Conservation (phyloP, 2,329 filamentous ascomycete genomes). For the Apiospora rasikravindrae region DNA sequence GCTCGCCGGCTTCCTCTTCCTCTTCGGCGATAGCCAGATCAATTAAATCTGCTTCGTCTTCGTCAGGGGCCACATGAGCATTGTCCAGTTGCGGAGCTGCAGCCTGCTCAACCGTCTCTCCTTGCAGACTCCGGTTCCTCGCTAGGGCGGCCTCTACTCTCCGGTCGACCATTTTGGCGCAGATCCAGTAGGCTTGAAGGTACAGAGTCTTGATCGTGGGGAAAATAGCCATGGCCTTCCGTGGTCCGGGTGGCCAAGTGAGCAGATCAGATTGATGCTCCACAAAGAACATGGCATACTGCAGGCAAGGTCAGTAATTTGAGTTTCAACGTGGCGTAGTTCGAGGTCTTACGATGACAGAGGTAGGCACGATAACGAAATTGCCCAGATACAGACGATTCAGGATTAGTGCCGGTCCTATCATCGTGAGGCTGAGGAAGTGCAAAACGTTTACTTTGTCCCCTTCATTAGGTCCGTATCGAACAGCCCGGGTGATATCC, state of each 20-base stretch:
- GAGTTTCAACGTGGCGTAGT: not conserved
- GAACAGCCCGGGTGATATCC: not conserved
- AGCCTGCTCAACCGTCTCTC: slow-evolving; percentile 17
- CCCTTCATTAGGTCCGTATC: not conserved
- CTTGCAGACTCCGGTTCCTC: slow-evolving; percentile 38
- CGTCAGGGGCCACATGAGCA: not conserved
- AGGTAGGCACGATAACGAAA: slow-evolving; percentile 39
- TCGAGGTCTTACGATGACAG: slow-evolving; percentile 34
- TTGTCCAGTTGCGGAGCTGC: not conserved
- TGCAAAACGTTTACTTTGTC: slow-evolving; percentile 30
- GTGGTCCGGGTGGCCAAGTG: slow-evolving; percentile 59
- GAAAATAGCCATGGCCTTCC: slow-evolving; percentile 55
- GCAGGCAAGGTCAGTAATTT: not conserved
- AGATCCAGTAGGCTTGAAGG: slow-evolving; percentile 50
- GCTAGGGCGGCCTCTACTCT: slow-evolving; percentile 40
- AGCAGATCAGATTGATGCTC: slow-evolving; percentile 51
- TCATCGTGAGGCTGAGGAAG: slow-evolving; percentile 58
- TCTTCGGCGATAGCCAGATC: slow-evolving; percentile 32
- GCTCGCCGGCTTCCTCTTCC: not conserved
- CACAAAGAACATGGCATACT: slow-evolving; percentile 56
- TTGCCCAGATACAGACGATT: slow-evolving; percentile 70
- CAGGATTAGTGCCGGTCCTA: slow-evolving; percentile 71
- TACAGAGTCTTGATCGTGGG: slow-evolving; percentile 50
- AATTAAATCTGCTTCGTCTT: slow-evolving; percentile 22
- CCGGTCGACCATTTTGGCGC: slow-evolving; percentile 53